Evolutionary conservation across 2,329 filamentous ascomycete species (phyloP).

Genomic region (Chaetomiaceae sp.): DNA sequence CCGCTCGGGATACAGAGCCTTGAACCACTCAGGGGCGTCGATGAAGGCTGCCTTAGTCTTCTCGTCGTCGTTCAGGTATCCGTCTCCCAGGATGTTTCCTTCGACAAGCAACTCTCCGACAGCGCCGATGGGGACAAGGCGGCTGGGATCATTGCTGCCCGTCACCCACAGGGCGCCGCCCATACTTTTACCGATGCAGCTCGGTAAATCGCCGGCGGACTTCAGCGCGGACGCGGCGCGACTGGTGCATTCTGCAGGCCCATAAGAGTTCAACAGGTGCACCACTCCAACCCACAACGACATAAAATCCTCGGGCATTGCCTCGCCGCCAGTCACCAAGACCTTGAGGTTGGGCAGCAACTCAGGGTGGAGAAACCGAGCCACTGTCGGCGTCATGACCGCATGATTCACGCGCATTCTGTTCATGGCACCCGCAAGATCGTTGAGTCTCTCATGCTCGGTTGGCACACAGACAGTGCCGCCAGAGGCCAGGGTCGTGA

Average conservation of each 20-base stretch:
- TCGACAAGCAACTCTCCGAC: too few species aligned
- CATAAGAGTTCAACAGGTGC: too few species aligned
- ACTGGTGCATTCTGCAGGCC: too few species aligned
- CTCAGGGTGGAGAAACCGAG: constrained; percentile 19
- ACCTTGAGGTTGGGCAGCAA: constrained; percentile 22
- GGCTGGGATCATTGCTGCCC: too few species aligned
- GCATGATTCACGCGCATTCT: constrained; percentile 20
- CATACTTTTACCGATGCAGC: too few species aligned
- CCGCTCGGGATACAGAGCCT: background rate
- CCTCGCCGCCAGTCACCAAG: constrained; percentile 25
- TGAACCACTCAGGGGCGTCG: constrained; percentile 18
- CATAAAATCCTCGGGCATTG: constrained; percentile 15
- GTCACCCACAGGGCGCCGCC: too few species aligned
- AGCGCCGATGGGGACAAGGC: too few species aligned
- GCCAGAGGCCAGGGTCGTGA: constrained; percentile 22
- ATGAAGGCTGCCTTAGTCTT: constrained; percentile 43
- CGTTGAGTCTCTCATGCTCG: constrained; percentile 35
- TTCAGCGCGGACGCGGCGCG: too few species aligned
- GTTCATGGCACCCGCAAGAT: constrained; percentile 29
- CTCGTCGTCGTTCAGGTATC: constrained; percentile 41
- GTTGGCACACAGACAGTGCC: constrained; percentile 34
- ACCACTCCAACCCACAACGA: constrained; percentile 30
- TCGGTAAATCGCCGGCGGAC: too few species aligned
- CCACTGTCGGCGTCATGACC: constrained; percentile 26
- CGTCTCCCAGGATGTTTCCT: too few species aligned